Evolutionary conservation across 1,284 basidiomycete species (phyloP), one percentile per base, ranked within the genome.

Genomic region (Ceratobasidium sp.): DNA sequence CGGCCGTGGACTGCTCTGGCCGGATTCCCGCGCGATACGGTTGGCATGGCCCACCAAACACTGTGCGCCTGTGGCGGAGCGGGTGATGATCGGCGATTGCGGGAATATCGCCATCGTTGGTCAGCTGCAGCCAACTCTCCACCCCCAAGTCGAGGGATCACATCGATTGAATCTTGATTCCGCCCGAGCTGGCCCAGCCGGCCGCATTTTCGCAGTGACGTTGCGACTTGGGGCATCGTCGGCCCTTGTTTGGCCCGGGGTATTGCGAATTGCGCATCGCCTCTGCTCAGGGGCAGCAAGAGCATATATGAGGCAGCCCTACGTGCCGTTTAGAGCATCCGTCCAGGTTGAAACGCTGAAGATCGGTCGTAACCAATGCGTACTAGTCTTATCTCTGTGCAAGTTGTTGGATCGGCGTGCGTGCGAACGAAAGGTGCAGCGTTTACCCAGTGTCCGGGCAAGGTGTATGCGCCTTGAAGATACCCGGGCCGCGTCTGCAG

Each of bases 101-200:
- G 66, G 66, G 53, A 71, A 71, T 59, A 71, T 71, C 66, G 66
- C 66, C 54, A 58, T 71, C 63, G 53, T 66, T 66, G 31, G 14
- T 37, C 39, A 53, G 3, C 8, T 4, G 27, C 16, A n/a, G 34
- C n/a, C 31, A 61, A 61, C 34, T 16, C 39, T 39, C 58, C 58
- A 14, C 39, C 4, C 22, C 41, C 14, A 14, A 43, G 8, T 43
- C 7, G 41, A 43, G 14, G 27, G 31, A 22, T 22, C 58, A 39
- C 39, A 41, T 41, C 34, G 58, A 39, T 61, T 61, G 5, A 61
- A 61, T n/a, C 58, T 61, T 61, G 58, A 61, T 61, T 8, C 27
- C 39, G 16, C 24, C 58, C 34, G 39, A 61, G 13, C 37, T 22
- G 22, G 58, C 14, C 2, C 58, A 9, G 31, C n/a, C 31, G 24